phyloP scores from a whole-genome alignment of 257 asterid genomes.

The Salvia splendens region DNA sequence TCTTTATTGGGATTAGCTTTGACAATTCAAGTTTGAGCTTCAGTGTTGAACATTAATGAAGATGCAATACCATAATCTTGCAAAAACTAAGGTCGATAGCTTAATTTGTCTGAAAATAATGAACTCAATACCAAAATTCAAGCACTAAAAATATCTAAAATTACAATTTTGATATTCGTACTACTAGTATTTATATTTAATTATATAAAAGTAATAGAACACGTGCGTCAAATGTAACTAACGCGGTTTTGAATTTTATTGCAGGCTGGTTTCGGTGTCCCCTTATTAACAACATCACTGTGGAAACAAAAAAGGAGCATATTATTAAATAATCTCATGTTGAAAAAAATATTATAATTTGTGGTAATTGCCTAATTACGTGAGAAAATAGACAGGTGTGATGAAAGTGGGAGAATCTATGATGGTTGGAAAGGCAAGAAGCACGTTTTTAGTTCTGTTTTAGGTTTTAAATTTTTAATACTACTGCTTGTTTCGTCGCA shows the following conservation, averaged over 20 bases:
- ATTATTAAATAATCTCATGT: neutral
- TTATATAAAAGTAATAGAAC: neutral
- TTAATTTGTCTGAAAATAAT: neutral
- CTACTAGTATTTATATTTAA: neutral
- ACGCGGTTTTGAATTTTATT: constrained; percentile 24
- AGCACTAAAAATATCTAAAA: neutral
- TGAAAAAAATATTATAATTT: neutral
- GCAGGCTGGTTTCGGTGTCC: constrained; percentile 31
- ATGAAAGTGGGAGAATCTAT: neutral
- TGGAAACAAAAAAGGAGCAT: neutral
- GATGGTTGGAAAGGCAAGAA: neutral
- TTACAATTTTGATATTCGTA: neutral
- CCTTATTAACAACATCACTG: constrained; percentile 8
- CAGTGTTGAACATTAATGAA: constrained; percentile 13
- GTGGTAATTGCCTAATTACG: neutral
- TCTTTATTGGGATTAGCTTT: neutral
- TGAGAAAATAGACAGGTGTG: neutral
- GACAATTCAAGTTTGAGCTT: neutral
- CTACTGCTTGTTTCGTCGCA: constrained; percentile 10
- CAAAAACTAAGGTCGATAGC: constrained; percentile 13
- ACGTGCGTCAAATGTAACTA: constrained; percentile 7
- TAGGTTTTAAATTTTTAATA: neutral
- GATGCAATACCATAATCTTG: constrained; percentile 18
- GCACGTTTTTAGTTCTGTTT: constrained; percentile 20
- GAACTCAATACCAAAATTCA: too few species aligned